phyloP scores from a whole-genome alignment of 495 filamentous ascomycete species.

The Penicillium pancosmium region DNA sequence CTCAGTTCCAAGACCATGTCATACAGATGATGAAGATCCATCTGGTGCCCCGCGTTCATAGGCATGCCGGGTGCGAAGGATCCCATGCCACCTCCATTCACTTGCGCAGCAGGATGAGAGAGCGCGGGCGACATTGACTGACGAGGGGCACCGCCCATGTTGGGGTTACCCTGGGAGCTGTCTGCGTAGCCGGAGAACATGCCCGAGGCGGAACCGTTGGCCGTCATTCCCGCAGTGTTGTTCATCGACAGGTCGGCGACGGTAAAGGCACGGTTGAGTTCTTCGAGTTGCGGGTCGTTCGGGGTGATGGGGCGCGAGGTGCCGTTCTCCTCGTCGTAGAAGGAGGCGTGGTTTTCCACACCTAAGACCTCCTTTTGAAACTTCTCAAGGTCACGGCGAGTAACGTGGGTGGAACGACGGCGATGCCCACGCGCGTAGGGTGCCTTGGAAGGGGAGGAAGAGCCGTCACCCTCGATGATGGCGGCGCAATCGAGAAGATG shows the following conservation, averaged over 20 bases:
- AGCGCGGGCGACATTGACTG: constrained; percentile 40
- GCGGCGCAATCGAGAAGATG: constrained; percentile 26
- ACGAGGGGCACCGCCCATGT: constrained; percentile 41
- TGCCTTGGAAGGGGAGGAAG: constrained; percentile 41
- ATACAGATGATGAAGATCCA: constrained; percentile 84
- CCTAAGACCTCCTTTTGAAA: constrained; percentile 48
- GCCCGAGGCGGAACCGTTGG: constrained; percentile 32
- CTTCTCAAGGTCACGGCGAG: constrained; percentile 47
- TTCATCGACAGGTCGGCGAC: constrained; percentile 42
- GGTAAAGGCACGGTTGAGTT: constrained; percentile 43
- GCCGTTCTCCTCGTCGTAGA: constrained; percentile 38
- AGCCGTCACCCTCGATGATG: constrained; percentile 41
- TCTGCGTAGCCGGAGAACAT: constrained; percentile 41
- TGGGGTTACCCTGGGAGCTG: constrained; percentile 31
- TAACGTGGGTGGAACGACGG: constrained; percentile 51
- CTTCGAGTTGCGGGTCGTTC: constrained; percentile 38
- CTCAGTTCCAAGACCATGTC: constrained; percentile 81
- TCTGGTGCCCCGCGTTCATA: constrained; percentile 80
- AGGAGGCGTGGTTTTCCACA: constrained; percentile 35
- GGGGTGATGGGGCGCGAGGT: constrained; percentile 29
- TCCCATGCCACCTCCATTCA: constrained; percentile 62
- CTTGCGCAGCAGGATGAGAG: constrained; percentile 40
- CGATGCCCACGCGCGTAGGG: constrained; percentile 49
- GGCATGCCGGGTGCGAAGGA: constrained; percentile 59
- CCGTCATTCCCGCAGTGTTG: constrained; percentile 35